Evolutionary conservation across 345 rosid species (phyloP), one percentile per base, ranked within the genome.

Genomic region (Syzygium grande): DNA sequence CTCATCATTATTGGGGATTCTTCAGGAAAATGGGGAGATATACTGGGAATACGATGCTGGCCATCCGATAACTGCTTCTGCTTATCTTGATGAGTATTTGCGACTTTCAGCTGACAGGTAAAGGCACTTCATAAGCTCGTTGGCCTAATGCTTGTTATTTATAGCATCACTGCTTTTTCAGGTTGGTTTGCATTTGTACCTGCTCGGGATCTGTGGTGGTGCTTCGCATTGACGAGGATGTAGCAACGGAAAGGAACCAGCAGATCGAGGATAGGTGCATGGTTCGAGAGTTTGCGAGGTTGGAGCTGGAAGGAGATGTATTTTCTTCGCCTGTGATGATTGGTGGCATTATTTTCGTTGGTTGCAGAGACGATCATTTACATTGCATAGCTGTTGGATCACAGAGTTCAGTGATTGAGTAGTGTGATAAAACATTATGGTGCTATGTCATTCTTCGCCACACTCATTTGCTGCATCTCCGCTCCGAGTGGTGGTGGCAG

Each of bases 261-360:
- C 34, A 88, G n/a, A 89, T 84, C 34, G 80, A 87, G 83, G 27
- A 73, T 73, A 73, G 83, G 59, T 30, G 78, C 54, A 53, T 13
- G 89, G 99, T 95, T 89, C 88, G 85, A 87, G 97, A 95, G 92
- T 91, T 94, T 51, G 92, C 94, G 6, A 92, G 90, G 83, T 30
- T 92, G 88, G 91, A 94, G 87, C 93, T 96, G 25, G 91, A 89
- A 25, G 98, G 94, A 79, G 96, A 96, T 59, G 91, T 96, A 80
- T 98, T 96, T 90, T 98, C 99, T 65, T 98, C 98, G 29, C 98
- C 99, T 13, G 96, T 96, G 92, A 95, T 96, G 99, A 89, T 96
- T 12, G 97, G 96, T n/a, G 98, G 99, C 73, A 77, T 92, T 89
- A 93, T 98, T 86, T 98, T 96, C 90, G 94, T 96, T 52, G 99